Base-by-base conservation (phyloP, 1,139 yeast genomes). In the Wickerhamomyces sp. region DNA sequence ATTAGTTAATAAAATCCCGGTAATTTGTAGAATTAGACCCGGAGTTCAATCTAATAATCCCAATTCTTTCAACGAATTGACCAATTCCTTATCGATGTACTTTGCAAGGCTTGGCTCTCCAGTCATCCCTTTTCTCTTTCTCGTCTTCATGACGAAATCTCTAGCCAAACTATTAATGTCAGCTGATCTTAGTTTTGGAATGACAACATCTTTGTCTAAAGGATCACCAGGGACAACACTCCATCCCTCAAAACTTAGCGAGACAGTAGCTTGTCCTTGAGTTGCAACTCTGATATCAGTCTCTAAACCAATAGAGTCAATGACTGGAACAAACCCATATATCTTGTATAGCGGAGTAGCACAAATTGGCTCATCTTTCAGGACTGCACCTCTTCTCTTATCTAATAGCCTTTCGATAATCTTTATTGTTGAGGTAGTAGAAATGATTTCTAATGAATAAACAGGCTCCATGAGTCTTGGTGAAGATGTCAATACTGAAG, bases 181-280 rank as follows among this genome's bases (percentile, higher is more conserved):
- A 1, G 93, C 96, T 0, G 96, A 87, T 54, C 80, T 80, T 59
- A 93, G 71, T 36, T 81, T 75, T 10, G 90, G 90, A 38, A 89
- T 74, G 44, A 67, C 69, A 14, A 78, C 78, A 29, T 76, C 75
- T 27, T 67, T 66, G 62, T 91, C 96, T 55, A 91, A 63, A 6
- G 98, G 98, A 66, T 91, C 90, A 0, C 99, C 99, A 1, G 97
- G 96, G 0, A 88, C 95, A 9, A 72, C 63, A 18, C 78, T 76
- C 96, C 97, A 94, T 49, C 72, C 75, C 47, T 75, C 73, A 62
- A 87, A 89, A 40, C 75, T 75, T 51, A 84, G 63, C 38, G 78
- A 79, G 40, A 90, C 79, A 69, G 79, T 73, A 0, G 95, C 94
- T 55, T 79, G 83, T 6, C 97, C 96, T 51, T 79, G 81, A 0